Base-by-base conservation (phyloP, 1,284 basidiomycete genomes). In the Sanghuangporus weigelae region DNA sequence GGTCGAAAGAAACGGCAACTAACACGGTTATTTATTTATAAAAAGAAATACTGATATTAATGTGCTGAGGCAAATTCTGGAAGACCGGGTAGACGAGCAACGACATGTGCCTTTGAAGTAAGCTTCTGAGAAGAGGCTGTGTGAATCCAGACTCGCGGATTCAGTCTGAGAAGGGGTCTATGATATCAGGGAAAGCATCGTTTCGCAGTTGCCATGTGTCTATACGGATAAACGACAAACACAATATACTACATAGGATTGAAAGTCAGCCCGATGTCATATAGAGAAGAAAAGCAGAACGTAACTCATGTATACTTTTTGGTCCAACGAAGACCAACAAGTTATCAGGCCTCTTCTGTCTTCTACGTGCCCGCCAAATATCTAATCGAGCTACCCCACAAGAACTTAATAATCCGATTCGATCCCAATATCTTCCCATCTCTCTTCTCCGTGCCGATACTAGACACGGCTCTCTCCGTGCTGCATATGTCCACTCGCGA, bases 321-420 rank as follows among this genome's bases (percentile, higher is more conserved):
- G 3, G 5, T 4, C 21, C 12, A 44, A 44, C 42, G 14, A 44
- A 44, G 42, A 12, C 8, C n/a, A 11, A 4, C 8, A 44, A 5
- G n/a, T 19, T 44, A 19, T 23, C 12, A n/a, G 5, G 60, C 21
- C 36, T 40, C 23, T 44, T 36, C 21, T 3, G 31, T 44, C 14
- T 50, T 54, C 40, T 69, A 74, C 57, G 74, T 71, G 84, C 82
- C 57, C 83, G 84, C 92, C 92, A 95, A 1, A 95, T 79, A 65
- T 90, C 90, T 31, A 93, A 79, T 0, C 92, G 92, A 60, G 90
- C 89, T 75, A 96, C 93, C 0, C 93, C 94, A 12, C 87, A 93
- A n/a, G 93, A 81, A 3, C 84, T 89, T 0, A 93, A 80, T 10
- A 93, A 72, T 83, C 93, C 93, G 95, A 72, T 93, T 92, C 7